Percentiles rank a stretch among this genome's conserved stretches.
phyloP scores from a whole-genome alignment of 345 rosid species.

The Clausena lansium region DNA sequence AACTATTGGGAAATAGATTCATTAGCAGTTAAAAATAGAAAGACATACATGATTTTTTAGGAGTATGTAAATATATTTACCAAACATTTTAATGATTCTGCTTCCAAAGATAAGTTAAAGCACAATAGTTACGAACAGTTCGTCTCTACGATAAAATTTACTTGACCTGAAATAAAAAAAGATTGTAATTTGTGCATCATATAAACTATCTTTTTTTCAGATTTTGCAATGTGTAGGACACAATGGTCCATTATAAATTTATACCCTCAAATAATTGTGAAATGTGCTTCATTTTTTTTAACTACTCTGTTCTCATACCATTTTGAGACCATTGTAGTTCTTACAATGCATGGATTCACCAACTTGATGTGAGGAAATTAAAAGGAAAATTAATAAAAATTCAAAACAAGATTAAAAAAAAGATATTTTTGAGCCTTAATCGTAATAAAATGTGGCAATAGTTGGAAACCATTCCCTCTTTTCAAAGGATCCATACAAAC shows the following conservation, averaged over 20 bases:
- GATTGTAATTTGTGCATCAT: background rate
- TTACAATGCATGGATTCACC: background rate
- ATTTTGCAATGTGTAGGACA: background rate
- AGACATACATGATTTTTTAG: too few relatives aligned
- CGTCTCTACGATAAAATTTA: too few relatives aligned
- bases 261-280: background rate
- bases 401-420: background rate
- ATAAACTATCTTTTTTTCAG: too few relatives aligned
- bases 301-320: background rate
- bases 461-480: slow-evolving; percentile 1
- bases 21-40: too few relatives aligned
- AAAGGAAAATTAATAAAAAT: background rate
- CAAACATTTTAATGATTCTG: too few relatives aligned
- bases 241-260: too few relatives aligned
- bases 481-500: slow-evolving; percentile 24
- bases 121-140: too few relatives aligned
- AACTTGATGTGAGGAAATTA: background rate
- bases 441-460: slow-evolving; percentile 15
- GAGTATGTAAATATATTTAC: too few relatives aligned
- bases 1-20: background rate
- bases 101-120: too few relatives aligned
- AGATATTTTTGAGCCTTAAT: background rate
- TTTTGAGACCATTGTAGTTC: background rate
- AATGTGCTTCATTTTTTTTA: background rate
- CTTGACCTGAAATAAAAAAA: too few relatives aligned